Evolutionary conservation across 1,284 basidiomycete species (phyloP).

Genomic region (Malassezia pachydermatis): DNA sequence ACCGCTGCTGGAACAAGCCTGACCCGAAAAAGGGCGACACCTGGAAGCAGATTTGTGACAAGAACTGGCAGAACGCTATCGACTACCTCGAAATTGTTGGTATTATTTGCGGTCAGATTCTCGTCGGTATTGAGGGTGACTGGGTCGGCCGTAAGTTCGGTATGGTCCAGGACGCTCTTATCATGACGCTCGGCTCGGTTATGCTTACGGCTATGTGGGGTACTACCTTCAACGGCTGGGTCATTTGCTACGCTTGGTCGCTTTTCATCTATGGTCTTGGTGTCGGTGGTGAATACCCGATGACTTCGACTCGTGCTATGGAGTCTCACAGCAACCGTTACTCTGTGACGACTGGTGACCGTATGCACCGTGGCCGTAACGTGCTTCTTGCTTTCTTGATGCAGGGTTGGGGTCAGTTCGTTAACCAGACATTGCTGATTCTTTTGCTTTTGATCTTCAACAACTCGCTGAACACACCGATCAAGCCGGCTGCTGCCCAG

Average conservation of each 20-base stretch:
- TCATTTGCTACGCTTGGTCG: constrained; percentile 53
- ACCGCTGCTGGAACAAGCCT: constrained; percentile 51
- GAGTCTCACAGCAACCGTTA: constrained; percentile 50
- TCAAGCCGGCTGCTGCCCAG: constrained; percentile 51
- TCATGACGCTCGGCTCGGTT: constrained; percentile 51
- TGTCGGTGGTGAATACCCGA: constrained; percentile 54
- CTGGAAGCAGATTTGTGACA: constrained; percentile 47
- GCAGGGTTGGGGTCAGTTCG: constrained; percentile 54
- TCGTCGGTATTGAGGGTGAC: constrained; percentile 55
- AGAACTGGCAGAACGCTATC: constrained; percentile 51
- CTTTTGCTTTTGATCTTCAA: constrained; percentile 53
- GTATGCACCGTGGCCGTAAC: constrained; percentile 54
- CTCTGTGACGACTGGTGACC: constrained; percentile 51
- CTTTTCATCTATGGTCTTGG: constrained; percentile 53
- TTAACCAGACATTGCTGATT: constrained; percentile 54
- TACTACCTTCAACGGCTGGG: constrained; percentile 53
- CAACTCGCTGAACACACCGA: constrained; percentile 47
- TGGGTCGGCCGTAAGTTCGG: constrained; percentile 55
- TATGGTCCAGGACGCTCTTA: constrained; percentile 50
- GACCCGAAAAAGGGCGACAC: constrained; percentile 46
- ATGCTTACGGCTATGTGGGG: constrained; percentile 56
- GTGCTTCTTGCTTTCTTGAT: constrained; percentile 54
- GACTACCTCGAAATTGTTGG: constrained; percentile 52
- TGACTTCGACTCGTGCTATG: constrained; percentile 54
- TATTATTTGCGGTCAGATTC: constrained; percentile 54